Base-by-base conservation (phyloP, 306 rosid genomes). In the Castanea crenata region DNA sequence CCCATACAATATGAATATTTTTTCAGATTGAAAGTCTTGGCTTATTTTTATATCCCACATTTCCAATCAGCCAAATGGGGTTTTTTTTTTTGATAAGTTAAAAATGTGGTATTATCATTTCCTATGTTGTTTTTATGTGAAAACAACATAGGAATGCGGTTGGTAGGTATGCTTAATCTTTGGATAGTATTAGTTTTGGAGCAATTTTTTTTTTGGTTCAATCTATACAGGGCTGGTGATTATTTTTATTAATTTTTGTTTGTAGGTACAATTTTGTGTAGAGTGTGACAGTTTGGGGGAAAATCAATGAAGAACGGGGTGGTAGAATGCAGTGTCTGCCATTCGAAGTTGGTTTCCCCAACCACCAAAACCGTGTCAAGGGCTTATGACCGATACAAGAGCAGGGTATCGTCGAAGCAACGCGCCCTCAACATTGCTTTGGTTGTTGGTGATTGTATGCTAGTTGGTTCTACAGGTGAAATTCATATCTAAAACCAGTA, bases 291-390 rank as follows among this genome's bases (percentile, higher is more conserved):
- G 83, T 51, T 86, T 57, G 68, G 84, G 89, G 38, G 80, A 51
- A 67, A 78, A 27, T 74, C 73, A 41, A 85, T 87, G 94, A 92
- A 86, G 77, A 93, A 87, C 89, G 96, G 97, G 86, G 89, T 91
- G 94, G 78, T 90, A 82, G 99, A 96, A 91, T 96, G 99, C 96
- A 90, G 91, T 83, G 97, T 92, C 51, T 96, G 99, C 86, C 99
- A 85, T 81, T 91, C 99, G 31, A 89, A 90, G 87, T 83, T 96
- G 94, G 88, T 92, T 82, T 83, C 98, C 54, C 96, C 97, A 0
- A 79, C 86, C 63, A 13, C 89, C 46, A 96, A 88, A 82, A 41
- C 93, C 79, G 78, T 87, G 79, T 89, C 96, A 7, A 89, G 90
- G 91, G 99, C 99, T 44, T 96, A 96, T 82, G 99, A 96, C 85